Conservation (phyloP, 768 basidiomycete genomes). For the Suillus americanus region DNA sequence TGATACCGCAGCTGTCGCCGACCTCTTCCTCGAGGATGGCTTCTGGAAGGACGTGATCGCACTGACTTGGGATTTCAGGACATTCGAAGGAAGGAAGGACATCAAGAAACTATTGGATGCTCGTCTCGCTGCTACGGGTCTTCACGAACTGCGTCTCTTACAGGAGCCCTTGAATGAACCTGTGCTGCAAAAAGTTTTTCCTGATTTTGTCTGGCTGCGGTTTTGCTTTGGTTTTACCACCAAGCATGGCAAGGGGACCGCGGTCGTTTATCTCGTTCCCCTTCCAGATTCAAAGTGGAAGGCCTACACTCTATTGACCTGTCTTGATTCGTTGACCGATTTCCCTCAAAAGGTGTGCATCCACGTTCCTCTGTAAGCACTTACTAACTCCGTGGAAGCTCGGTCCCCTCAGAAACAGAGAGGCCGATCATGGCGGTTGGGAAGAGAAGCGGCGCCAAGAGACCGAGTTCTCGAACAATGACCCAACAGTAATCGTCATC, state of each 20-base stretch:
- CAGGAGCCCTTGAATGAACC: constrained; percentile 25
- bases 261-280: constrained; percentile 55
- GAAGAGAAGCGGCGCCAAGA: constrained; percentile 42
- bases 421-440: constrained; percentile 58
- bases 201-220: constrained; percentile 60
- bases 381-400: constrained; percentile 12
- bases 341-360: constrained; percentile 46
- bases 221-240: constrained; percentile 55
- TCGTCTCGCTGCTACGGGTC: constrained; percentile 32
- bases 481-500: constrained; percentile 60
- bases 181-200: constrained; percentile 40
- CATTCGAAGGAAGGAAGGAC: constrained; percentile 39
- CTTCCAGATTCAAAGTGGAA: constrained; percentile 48
- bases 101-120: constrained; percentile 41
- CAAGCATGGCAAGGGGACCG: constrained; percentile 48
- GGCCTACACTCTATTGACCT: constrained; percentile 59
- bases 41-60: constrained; percentile 56
- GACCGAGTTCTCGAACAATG: constrained; percentile 43
- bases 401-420: constrained; percentile 42
- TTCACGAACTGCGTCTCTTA: constrained; percentile 19
- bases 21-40: constrained; percentile 30
- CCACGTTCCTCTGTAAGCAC: neutral
- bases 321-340: constrained; percentile 56
- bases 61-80: constrained; percentile 57
- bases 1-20: constrained; percentile 17